Percentiles rank a stretch among this genome's conserved stretches.
Conservation (phyloP, 208 protist species). For the Acanthamoeba castellanii region DNA sequence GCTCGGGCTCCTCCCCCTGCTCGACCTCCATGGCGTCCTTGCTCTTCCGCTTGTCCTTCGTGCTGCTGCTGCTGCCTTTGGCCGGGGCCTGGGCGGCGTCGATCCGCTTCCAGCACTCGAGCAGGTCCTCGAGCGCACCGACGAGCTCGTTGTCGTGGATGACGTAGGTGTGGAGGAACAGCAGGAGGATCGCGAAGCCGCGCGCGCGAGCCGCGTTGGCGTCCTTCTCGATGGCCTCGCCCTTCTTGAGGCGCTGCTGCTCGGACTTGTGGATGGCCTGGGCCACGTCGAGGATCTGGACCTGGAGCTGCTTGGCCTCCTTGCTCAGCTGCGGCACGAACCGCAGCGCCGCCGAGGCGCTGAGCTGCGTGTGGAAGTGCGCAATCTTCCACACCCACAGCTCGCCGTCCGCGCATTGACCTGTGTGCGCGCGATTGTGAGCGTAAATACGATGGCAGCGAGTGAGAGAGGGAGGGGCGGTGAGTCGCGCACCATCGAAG, state of each 20-base stretch:
- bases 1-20: conserved; percentile 73
- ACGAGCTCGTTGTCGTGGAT: conserved; percentile 58
- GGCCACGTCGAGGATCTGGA: conserved; percentile 32
- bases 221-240: conserved; percentile 41
- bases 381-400: conserved; percentile 70
- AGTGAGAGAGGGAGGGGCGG: too few species aligned
- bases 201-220: not conserved
- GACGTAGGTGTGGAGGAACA: conserved; percentile 50
- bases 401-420: conserved; percentile 67
- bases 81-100: not conserved
- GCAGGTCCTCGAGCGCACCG: conserved; percentile 50
- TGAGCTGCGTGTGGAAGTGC: conserved; percentile 45
- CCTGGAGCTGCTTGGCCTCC: conserved; percentile 25
- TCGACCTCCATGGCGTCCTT: conserved; percentile 53
- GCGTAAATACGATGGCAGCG: not conserved
- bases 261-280: conserved; percentile 43
- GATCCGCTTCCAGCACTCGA: conserved; percentile 71
- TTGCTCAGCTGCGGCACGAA: conserved; percentile 46
- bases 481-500: not conserved
- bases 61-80: not conserved
- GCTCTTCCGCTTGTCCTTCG: conserved; percentile 23
- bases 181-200: conserved; percentile 55
- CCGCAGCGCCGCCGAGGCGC: not conserved
- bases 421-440: not conserved
- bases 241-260: conserved; percentile 20